These are phyloP conservation scores for Rubia balearica DNA, from an alignment of 305 asterid species.

Conservation along the genomic window DNA sequence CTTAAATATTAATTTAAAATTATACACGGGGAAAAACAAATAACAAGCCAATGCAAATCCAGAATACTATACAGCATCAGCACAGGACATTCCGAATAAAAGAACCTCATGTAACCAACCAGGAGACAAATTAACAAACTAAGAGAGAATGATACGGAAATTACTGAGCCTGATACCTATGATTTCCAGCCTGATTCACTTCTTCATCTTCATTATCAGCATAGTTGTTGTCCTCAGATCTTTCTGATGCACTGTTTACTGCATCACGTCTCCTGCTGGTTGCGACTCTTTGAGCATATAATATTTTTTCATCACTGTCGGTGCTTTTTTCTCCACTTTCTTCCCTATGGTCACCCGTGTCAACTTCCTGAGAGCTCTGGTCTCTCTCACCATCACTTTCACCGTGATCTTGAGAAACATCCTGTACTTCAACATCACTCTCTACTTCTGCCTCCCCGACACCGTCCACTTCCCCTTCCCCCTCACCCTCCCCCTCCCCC, in stretches of 20 bases:
- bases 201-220: slow-evolving; percentile 66
- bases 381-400: slow-evolving; percentile 80
- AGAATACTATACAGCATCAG: background rate
- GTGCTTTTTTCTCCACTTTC: slow-evolving; percentile 63
- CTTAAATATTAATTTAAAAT: too few species aligned
- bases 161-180: slow-evolving; percentile 35
- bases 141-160: slow-evolving; percentile 5
- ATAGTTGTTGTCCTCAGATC: slow-evolving; percentile 65
- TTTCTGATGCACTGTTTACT: slow-evolving; percentile 65
- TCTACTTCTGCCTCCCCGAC: slow-evolving; percentile 65
- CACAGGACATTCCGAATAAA: background rate
- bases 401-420: slow-evolving; percentile 38
- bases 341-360: slow-evolving; percentile 62
- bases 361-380: slow-evolving; percentile 68
- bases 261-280: slow-evolving; percentile 65
- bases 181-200: slow-evolving; percentile 57
- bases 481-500: slow-evolving; percentile 48
- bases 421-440: slow-evolving; percentile 62
- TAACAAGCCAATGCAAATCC: background rate
- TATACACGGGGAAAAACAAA: background rate
- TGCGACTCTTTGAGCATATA: slow-evolving; percentile 48
- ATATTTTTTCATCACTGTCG: slow-evolving; percentile 65
- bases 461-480: slow-evolving; percentile 53
- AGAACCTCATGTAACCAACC: background rate
- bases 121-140: background rate